Evolutionary conservation across 1,284 basidiomycete genomes (phyloP).

Genomic region (Caloboletus firmus): DNA sequence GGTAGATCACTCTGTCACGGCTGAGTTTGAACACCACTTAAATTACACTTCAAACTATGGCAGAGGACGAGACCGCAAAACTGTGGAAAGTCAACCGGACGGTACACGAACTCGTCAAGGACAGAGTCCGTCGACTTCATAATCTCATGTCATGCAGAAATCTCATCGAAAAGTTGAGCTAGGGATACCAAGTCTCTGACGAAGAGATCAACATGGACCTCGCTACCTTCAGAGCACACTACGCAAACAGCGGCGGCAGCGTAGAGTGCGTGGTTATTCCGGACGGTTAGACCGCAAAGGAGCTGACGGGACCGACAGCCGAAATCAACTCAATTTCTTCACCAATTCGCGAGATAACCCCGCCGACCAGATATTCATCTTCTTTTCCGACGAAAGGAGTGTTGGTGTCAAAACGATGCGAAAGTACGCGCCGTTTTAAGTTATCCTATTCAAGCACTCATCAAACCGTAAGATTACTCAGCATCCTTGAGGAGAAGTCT

Average conservation of each 20-base stretch:
- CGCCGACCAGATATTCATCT: slow-evolving; percentile 87
- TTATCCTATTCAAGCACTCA: slow-evolving; percentile 7
- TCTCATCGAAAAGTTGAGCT: slow-evolving; percentile 21
- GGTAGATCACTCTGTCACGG: slow-evolving; percentile 3
- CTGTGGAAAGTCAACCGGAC: slow-evolving; percentile 97
- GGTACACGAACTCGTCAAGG: slow-evolving; percentile 94
- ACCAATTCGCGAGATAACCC: slow-evolving; percentile 70
- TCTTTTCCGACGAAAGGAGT: slow-evolving; percentile 90
- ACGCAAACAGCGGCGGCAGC: slow-evolving; percentile 60
- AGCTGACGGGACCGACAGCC: slow-evolving; percentile 50
- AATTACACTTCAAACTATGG: slow-evolving; percentile 45
- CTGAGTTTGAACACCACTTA: slow-evolving; percentile 37
- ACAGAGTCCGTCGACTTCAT: slow-evolving; percentile 61
- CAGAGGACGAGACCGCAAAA: slow-evolving; percentile 76
- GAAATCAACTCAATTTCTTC: slow-evolving; percentile 85
- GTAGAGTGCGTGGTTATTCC: slow-evolving; percentile 54
- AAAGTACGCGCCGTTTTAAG: slow-evolving; percentile 62
- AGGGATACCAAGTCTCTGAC: slow-evolving; percentile 89
- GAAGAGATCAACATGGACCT: slow-evolving; percentile 90
- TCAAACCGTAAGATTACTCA: slow-evolving; percentile 64
- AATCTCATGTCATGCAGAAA: slow-evolving; percentile 1
- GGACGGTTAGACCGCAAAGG: background rate
- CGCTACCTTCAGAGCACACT: slow-evolving; percentile 65
- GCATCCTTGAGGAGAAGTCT: slow-evolving; percentile 85
- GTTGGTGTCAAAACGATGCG: slow-evolving; percentile 96